Evolutionary conservation across 129 eudicot genomes (phyloP).

Genomic region (Kitagawia praeruptora): DNA sequence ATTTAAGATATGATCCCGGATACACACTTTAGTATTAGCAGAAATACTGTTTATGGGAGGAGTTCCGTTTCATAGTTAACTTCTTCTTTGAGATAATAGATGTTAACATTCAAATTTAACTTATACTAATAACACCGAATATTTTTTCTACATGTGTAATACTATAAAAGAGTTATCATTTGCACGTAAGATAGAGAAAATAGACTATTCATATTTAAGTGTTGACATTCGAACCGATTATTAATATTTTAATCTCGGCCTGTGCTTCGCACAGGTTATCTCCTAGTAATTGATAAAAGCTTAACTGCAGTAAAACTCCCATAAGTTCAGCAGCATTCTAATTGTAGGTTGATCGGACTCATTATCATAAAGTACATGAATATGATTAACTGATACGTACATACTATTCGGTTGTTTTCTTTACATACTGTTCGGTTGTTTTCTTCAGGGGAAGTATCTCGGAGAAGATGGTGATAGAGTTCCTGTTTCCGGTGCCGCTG

Average conservation of each 20-base stretch:
- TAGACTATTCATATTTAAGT: too few species aligned
- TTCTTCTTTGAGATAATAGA: too few species aligned
- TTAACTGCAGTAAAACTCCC: neutral
- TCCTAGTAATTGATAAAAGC: neutral
- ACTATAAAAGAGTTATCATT: too few species aligned
- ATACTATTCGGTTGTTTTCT: neutral
- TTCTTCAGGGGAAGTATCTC: conserved; percentile 5
- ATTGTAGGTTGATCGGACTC: neutral
- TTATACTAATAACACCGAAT: too few species aligned
- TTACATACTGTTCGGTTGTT: neutral
- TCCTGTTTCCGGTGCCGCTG: conserved; percentile 15
- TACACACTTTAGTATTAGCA: neutral
- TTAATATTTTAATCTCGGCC: too few species aligned
- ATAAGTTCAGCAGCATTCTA: neutral
- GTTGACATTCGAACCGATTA: too few species aligned
- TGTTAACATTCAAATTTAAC: too few species aligned
- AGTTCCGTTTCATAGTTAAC: too few species aligned
- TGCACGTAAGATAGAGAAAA: too few species aligned
- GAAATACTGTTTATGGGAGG: too few species aligned
- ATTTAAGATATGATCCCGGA: neutral
- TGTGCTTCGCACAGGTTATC: too few species aligned
- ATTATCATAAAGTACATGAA: neutral
- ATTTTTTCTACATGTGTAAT: too few species aligned
- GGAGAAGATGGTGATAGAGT: conserved; percentile 14
- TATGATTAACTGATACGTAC: neutral